Conservation (phyloP, 139 green algal genomes). For the Limnomonas spitsbergensis region DNA sequence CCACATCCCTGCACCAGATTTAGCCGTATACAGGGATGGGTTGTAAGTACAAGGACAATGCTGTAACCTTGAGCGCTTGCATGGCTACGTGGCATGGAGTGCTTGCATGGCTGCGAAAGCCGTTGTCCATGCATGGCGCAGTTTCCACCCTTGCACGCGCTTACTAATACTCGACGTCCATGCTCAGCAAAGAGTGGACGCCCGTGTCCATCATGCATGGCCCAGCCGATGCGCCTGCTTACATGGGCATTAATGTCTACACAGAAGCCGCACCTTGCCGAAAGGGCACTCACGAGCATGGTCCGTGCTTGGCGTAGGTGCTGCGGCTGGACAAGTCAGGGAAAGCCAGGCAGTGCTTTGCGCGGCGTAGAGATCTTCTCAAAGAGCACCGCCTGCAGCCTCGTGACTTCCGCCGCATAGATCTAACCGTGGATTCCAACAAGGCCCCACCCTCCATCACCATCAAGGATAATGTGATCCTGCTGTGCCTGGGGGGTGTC, state of each 20-base stretch:
- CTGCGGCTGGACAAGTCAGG: slow-evolving; percentile 65
- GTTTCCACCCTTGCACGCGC: not conserved
- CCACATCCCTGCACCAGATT: too few species aligned
- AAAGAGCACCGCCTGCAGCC: slow-evolving; percentile 77
- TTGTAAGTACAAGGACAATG: too few species aligned
- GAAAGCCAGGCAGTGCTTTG: slow-evolving; percentile 62
- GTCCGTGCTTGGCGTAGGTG: slow-evolving; percentile 45
- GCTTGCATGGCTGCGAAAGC: not conserved
- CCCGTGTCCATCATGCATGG: too few species aligned
- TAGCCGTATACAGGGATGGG: too few species aligned
- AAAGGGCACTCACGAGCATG: too few species aligned
- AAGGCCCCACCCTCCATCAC: slow-evolving; percentile 77
- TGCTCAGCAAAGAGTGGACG: too few species aligned
- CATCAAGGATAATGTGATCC: slow-evolving; percentile 82
- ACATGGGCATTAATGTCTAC: too few species aligned
- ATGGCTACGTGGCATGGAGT: too few species aligned
- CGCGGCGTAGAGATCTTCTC: slow-evolving; percentile 80
- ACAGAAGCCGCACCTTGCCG: too few species aligned
- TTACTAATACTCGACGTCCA: too few species aligned
- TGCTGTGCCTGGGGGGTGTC: slow-evolving; percentile 85
- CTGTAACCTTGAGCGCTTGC: too few species aligned
- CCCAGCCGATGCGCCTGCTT: too few species aligned
- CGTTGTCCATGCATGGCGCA: not conserved
- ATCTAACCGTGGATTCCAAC: slow-evolving; percentile 77
- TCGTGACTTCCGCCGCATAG: slow-evolving; percentile 87